These are phyloP conservation scores for Rhodotorula paludigena DNA, from an alignment of 768 basidiomycete species.

Conservation along the genomic window DNA sequence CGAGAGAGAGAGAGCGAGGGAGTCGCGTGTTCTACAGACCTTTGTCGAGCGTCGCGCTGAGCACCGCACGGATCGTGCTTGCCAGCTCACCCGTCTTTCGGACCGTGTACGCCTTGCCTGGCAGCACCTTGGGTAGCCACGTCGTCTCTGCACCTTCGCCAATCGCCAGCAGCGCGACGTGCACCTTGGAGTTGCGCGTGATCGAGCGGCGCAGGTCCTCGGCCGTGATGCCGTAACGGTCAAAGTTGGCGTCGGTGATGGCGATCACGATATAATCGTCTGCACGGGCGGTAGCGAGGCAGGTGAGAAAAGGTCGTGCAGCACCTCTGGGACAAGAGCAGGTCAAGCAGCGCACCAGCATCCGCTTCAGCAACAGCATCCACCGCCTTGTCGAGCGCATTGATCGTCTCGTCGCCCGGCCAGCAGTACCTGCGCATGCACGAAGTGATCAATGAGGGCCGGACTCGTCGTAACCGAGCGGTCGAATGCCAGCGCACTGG, in stretches of 20 bases:
- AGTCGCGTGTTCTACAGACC: not conserved
- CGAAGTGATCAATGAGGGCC: too few relatives aligned
- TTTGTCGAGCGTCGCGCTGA: slow-evolving; percentile 18
- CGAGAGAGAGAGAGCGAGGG: not conserved
- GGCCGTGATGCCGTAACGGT: slow-evolving; percentile 12
- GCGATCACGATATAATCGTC: slow-evolving; percentile 33
- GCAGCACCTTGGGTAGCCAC: slow-evolving; percentile 26
- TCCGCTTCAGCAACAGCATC: slow-evolving; percentile 1
- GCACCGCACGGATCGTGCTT: slow-evolving; percentile 12
- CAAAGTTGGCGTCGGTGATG: slow-evolving; percentile 21
- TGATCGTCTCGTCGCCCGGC: slow-evolving; percentile 22
- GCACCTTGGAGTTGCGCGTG: slow-evolving; percentile 19
- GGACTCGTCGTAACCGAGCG: not conserved
- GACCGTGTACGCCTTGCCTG: slow-evolving; percentile 25
- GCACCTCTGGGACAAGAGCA: too few relatives aligned
- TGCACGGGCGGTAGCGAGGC: not conserved
- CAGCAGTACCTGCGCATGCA: slow-evolving; percentile 3
- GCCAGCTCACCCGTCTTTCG: slow-evolving; percentile 26
- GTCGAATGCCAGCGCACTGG: slow-evolving; percentile 11
- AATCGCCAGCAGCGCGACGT: slow-evolving; percentile 18
- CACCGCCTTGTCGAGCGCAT: slow-evolving; percentile 12
- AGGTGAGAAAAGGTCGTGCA: too few relatives aligned
- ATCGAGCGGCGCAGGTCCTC: slow-evolving; percentile 6
- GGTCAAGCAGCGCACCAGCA: not conserved
- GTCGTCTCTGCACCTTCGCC: slow-evolving; percentile 31